Evolutionary conservation across 2,329 filamentous ascomycete genomes (phyloP).

Genomic region (Elsinoe ampelina): DNA sequence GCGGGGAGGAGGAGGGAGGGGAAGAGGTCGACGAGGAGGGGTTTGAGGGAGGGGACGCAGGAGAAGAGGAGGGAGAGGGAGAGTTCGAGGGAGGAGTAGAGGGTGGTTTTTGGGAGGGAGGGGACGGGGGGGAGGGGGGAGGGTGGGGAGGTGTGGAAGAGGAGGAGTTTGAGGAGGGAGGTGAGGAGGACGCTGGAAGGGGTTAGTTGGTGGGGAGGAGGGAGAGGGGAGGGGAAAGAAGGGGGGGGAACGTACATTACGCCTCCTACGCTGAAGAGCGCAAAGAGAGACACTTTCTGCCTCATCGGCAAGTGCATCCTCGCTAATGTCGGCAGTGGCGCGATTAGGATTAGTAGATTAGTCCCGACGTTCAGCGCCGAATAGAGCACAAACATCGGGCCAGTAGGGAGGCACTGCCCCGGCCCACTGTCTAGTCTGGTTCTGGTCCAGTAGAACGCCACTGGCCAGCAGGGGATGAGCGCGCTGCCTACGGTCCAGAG

Average conservation of each 20-base stretch:
- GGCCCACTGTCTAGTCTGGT: slow-evolving; percentile 13
- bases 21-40: not conserved
- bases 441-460: slow-evolving; percentile 34
- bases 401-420: slow-evolving; percentile 31
- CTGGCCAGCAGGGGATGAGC: slow-evolving; percentile 34
- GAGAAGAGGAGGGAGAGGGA: slow-evolving; percentile 23
- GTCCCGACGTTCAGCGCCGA: slow-evolving; percentile 27
- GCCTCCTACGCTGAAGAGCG: slow-evolving; percentile 27
- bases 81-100: slow-evolving; percentile 22
- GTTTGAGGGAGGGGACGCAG: slow-evolving; percentile 22
- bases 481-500: slow-evolving; percentile 28
- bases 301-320: slow-evolving; percentile 22
- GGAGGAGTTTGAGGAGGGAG: slow-evolving; percentile 1
- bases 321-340: slow-evolving; percentile 27
- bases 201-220: not conserved
- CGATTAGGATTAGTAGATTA: slow-evolving; percentile 25
- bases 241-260: slow-evolving; percentile 21
- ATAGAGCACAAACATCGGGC: slow-evolving; percentile 26
- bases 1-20: too few relatives aligned
- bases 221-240: slow-evolving; percentile 14
- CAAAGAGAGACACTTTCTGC: slow-evolving; percentile 25
- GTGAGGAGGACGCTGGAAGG: not conserved
- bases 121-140: not conserved
- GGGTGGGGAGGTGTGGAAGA: not conserved
- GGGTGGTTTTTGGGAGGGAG: not conserved